Conservation (phyloP, 2,329 filamentous ascomycete species). For the Colletotrichum godetiae region DNA sequence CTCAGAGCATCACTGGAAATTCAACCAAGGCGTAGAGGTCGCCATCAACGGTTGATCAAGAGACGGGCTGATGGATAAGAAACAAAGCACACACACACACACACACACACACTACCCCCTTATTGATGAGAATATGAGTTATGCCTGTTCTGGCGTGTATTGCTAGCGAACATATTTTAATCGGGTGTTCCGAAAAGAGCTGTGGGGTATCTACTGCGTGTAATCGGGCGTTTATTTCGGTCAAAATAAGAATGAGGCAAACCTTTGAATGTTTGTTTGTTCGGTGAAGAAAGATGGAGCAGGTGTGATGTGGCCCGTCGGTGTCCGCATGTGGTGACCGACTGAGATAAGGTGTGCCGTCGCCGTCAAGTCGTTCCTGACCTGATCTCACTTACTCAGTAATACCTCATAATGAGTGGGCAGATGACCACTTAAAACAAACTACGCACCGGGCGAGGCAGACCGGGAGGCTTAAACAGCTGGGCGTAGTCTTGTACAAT, state of each 20-base stretch:
- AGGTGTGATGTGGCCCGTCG: not conserved
- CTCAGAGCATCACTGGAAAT: conserved; percentile 27
- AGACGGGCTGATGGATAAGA: not conserved
- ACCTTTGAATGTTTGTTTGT: not conserved
- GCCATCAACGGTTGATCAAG: not conserved
- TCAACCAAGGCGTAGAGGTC: conserved; percentile 19
- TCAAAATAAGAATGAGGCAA: not conserved
- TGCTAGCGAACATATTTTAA: conserved; percentile 2
- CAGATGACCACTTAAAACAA: not conserved
- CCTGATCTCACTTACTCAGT: not conserved
- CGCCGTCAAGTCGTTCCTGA: too few species aligned
- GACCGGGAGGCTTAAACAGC: conserved; percentile 1
- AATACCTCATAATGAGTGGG: not conserved
- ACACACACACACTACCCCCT: not conserved
- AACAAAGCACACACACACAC: not conserved
- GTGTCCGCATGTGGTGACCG: conserved; percentile 17
- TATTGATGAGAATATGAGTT: conserved; percentile 11
- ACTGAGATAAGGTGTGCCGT: not conserved
- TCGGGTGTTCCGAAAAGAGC: not conserved
- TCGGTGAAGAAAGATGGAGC: not conserved
- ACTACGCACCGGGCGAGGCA: conserved; percentile 7
- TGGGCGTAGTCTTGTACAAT: not conserved
- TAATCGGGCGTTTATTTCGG: not conserved
- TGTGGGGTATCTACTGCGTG: not conserved
- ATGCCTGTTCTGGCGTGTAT: conserved; percentile 1